phyloP scores from a whole-genome alignment of 1,284 basidiomycete genomes.

The Rhodotorula sp. region DNA sequence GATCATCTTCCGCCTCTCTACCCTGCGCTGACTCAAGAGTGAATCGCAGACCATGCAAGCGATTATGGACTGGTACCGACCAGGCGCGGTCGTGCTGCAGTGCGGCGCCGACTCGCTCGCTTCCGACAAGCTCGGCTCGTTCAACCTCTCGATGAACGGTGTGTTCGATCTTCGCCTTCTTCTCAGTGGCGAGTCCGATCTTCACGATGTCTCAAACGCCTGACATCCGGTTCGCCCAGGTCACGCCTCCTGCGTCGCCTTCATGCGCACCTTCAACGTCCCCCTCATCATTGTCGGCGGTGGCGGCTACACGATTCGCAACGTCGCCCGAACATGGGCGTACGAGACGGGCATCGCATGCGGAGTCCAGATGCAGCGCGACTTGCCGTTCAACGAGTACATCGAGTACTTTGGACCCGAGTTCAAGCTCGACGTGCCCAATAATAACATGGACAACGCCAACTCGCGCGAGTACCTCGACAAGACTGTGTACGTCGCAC shows the following conservation, averaged over 20 bases:
- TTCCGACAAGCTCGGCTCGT: slow-evolving; percentile 93
- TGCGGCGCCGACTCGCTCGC: slow-evolving; percentile 95
- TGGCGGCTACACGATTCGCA: slow-evolving; percentile 89
- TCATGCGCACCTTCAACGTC: slow-evolving; percentile 76
- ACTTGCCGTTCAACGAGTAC: slow-evolving; percentile 92
- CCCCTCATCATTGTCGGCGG: slow-evolving; percentile 91
- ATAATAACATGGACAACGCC: slow-evolving; percentile 91
- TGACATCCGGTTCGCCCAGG: slow-evolving; percentile 44
- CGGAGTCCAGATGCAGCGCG: slow-evolving; percentile 77
- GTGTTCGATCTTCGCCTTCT: slow-evolving; percentile 23
- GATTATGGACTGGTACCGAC: slow-evolving; percentile 86
- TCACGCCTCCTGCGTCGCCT: slow-evolving; percentile 86
- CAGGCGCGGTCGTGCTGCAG: slow-evolving; percentile 86
- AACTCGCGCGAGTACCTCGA: slow-evolving; percentile 84
- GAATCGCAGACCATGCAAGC: slow-evolving; percentile 68
- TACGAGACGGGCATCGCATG: slow-evolving; percentile 95
- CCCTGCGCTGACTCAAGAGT: not conserved
- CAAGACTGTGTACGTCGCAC: slow-evolving; percentile 61
- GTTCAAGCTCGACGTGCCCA: slow-evolving; percentile 85
- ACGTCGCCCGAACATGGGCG: slow-evolving; percentile 92
- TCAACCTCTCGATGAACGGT: slow-evolving; percentile 93
- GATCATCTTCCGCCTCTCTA: not conserved
- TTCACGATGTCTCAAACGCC: not conserved
- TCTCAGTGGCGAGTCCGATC: not conserved
- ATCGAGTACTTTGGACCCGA: slow-evolving; percentile 98